Percentiles rank a stretch among this genome's conserved stretches.
phyloP scores from a whole-genome alignment of 2,329 filamentous ascomycete genomes.

The Helminthosporium solani region DNA sequence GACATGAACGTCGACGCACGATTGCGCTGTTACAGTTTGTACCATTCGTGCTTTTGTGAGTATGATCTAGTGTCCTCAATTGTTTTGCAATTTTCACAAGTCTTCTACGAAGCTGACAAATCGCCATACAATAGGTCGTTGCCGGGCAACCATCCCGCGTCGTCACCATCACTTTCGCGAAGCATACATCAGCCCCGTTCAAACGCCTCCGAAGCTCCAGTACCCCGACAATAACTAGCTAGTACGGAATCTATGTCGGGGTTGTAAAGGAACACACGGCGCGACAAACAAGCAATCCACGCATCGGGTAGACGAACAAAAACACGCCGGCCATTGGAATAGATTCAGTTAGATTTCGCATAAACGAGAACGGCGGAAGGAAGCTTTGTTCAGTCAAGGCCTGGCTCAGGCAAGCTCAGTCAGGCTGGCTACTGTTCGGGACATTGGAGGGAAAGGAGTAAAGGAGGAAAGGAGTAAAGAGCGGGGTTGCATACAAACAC shows the following conservation, averaged over 20 bases:
- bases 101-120: neutral
- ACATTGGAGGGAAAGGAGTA: neutral
- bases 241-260: neutral
- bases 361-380: neutral
- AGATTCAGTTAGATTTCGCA: neutral
- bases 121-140: neutral
- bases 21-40: neutral
- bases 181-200: neutral
- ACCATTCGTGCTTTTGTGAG: neutral
- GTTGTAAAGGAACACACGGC: neutral
- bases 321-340: neutral
- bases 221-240: neutral
- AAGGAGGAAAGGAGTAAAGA: neutral
- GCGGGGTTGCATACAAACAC: neutral
- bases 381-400: neutral
- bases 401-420: constrained; percentile 11
- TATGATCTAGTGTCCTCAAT: neutral
- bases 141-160: neutral
- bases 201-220: neutral
- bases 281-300: neutral
- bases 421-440: constrained; percentile 6
- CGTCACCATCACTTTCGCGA: neutral
- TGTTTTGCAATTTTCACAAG: neutral
- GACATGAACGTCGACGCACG: neutral
- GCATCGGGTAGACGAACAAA: neutral